Conservation (phyloP, 2,329 filamentous ascomycete genomes). For the Exophiala dermatitidis region DNA sequence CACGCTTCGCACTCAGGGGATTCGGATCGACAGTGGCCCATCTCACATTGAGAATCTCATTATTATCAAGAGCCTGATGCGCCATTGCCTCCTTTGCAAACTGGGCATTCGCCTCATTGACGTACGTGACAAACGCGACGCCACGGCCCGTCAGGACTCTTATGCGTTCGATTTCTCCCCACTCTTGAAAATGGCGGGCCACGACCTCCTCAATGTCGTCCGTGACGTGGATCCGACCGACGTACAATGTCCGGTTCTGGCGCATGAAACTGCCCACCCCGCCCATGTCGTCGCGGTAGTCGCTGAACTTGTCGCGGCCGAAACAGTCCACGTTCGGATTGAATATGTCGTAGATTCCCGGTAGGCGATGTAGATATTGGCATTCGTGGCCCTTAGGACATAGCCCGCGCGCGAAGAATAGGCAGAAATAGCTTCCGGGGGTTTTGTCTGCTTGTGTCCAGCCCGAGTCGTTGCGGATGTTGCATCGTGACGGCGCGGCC, state of each 20-base stretch:
- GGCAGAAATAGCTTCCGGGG: slow-evolving; percentile 79
- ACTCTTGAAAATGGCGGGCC: slow-evolving; percentile 89
- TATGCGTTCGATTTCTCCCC: slow-evolving; percentile 83
- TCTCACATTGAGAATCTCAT: slow-evolving; percentile 86
- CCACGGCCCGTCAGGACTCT: slow-evolving; percentile 82
- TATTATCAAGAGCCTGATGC: slow-evolving; percentile 83
- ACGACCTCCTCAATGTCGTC: slow-evolving; percentile 98
- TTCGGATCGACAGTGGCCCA: slow-evolving; percentile 98
- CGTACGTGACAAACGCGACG: slow-evolving; percentile 91
- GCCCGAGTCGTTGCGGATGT: slow-evolving; percentile 69
- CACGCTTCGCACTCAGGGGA: slow-evolving; percentile 85
- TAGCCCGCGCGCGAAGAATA: slow-evolving; percentile 77
- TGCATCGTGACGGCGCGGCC: slow-evolving; percentile 77
- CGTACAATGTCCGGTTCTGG: slow-evolving; percentile 88
- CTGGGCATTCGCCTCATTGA: slow-evolving; percentile 80
- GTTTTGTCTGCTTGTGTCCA: slow-evolving; percentile 73
- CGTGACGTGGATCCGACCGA: slow-evolving; percentile 87
- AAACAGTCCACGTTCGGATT: slow-evolving; percentile 95
- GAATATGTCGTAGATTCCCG: slow-evolving; percentile 79
- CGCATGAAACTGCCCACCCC: slow-evolving; percentile 91
- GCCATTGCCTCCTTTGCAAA: slow-evolving; percentile 96
- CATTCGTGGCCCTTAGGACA: slow-evolving; percentile 87
- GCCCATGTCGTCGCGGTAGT: slow-evolving; percentile 96
- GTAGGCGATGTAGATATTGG: slow-evolving; percentile 85
- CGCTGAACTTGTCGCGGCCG: slow-evolving; percentile 81